Percentiles rank a stretch among this genome's conserved stretches.
phyloP scores from a whole-genome alignment of 2,329 filamentous ascomycete genomes.

The Exserohilum rostratum region DNA sequence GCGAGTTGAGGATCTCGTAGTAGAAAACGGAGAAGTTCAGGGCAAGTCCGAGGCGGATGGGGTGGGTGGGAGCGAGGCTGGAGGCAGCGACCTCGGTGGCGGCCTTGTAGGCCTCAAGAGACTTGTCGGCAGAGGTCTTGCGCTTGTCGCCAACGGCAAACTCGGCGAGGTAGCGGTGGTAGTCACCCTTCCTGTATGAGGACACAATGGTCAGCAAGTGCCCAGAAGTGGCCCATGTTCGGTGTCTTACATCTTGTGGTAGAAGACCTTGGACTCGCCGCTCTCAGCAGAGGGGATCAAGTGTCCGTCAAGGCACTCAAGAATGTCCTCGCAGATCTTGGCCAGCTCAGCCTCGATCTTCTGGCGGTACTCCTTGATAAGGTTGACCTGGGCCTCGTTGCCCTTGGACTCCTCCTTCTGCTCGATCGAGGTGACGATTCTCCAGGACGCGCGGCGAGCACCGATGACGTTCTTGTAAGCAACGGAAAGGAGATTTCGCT shows the following conservation, averaged over 20 bases:
- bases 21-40: slow-evolving; percentile 99
- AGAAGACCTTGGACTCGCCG: slow-evolving; percentile 99
- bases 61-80: slow-evolving; percentile 88
- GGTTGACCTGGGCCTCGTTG: slow-evolving; percentile 84
- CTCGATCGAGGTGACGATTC: slow-evolving; percentile 98
- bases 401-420: slow-evolving; percentile 99
- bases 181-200: slow-evolving; percentile 88
- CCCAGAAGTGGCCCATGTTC: neutral
- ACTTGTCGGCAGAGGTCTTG: slow-evolving; percentile 91
- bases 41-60: slow-evolving; percentile 88
- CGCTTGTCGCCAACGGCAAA: slow-evolving; percentile 94
- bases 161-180: slow-evolving; percentile 98
- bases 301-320: slow-evolving; percentile 91
- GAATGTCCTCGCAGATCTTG: slow-evolving; percentile 97
- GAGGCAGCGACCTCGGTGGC: slow-evolving; percentile 89
- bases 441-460: slow-evolving; percentile 94
- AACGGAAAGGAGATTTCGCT: slow-evolving; percentile 96
- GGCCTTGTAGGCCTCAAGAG: slow-evolving; percentile 95
- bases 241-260: slow-evolving; percentile 91
- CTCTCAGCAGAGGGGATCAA: slow-evolving; percentile 92
- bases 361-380: slow-evolving; percentile 98
- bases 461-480: slow-evolving; percentile 99
- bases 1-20: slow-evolving; percentile 99
- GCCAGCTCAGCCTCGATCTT: slow-evolving; percentile 97
- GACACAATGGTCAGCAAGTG: slow-evolving; percentile 27